These are phyloP conservation scores for Lunasporangiospora selenospora DNA, from an alignment of 192 early-diverging fungal genomes.

Conservation along the genomic window DNA sequence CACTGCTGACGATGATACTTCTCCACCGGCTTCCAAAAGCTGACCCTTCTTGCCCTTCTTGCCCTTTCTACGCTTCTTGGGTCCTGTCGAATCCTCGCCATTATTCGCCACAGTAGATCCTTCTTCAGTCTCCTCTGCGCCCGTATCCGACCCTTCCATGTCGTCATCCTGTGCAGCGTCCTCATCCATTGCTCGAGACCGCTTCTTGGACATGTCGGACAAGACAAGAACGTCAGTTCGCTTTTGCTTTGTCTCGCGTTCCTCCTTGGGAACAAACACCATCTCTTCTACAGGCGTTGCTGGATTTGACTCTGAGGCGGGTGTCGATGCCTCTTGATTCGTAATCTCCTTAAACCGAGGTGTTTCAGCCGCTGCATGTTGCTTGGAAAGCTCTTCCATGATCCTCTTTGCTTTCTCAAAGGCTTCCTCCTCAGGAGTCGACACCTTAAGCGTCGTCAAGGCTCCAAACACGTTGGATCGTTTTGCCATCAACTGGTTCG, in stretches of 20 bases:
- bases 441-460: neutral
- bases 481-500: constrained; percentile 16
- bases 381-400: constrained; percentile 23
- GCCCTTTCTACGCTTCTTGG: constrained; percentile 20
- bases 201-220: constrained; percentile 32
- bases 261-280: constrained; percentile 23
- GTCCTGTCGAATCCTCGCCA: too few relatives aligned
- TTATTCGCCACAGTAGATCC: constrained; percentile 6
- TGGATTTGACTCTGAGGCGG: neutral
- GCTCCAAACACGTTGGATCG: constrained; percentile 25
- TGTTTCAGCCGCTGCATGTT: constrained; percentile 5
- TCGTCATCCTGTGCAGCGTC: constrained; percentile 25
- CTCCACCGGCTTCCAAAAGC: too few relatives aligned
- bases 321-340: neutral
- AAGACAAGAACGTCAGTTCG: constrained; percentile 38
- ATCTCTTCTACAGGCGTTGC: constrained; percentile 5
- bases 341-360: constrained; percentile 25
- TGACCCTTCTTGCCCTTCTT: constrained; percentile 24
- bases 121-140: constrained; percentile 1
- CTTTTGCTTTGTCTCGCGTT: constrained; percentile 35
- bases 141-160: neutral
- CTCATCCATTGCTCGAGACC: constrained; percentile 38
- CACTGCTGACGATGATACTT: neutral
- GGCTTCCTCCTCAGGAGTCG: constrained; percentile 19
- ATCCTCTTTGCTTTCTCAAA: constrained; percentile 13